Percentiles rank a stretch among this genome's conserved stretches.
Conservation (phyloP, 2,329 filamentous ascomycete genomes). For the Talaromyces sp. region DNA sequence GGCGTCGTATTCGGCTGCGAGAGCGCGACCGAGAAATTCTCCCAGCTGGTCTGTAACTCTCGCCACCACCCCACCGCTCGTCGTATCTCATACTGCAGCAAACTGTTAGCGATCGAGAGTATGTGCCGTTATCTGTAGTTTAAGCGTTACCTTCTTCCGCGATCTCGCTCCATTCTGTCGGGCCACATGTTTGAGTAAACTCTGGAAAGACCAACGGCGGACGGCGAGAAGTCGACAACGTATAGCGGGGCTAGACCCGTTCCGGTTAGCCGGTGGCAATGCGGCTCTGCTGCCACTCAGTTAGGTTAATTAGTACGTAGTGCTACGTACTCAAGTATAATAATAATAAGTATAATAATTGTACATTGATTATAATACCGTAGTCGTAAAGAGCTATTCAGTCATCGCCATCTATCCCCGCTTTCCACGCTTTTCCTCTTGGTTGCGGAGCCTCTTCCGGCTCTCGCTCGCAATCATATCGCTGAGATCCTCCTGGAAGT, state of each 20-base stretch:
- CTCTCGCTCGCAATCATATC: slow-evolving; percentile 96
- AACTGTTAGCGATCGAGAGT: not conserved
- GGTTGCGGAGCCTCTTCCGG: slow-evolving; percentile 82
- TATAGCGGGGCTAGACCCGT: not conserved
- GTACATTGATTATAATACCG: not conserved
- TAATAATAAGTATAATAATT: not conserved
- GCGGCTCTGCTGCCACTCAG: not conserved
- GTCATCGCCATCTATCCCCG: slow-evolving; percentile 20
- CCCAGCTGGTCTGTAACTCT: slow-evolving; percentile 39
- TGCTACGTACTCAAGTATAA: not conserved
- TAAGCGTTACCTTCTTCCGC: not conserved
- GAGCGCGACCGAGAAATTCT: slow-evolving; percentile 29
- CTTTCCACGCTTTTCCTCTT: slow-evolving; percentile 71
- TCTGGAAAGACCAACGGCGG: not conserved
- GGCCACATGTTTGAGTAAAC: not conserved
- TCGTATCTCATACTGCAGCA: slow-evolving; percentile 26
- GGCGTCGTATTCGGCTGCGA: slow-evolving; percentile 30
- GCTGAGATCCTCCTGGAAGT: slow-evolving; percentile 82
- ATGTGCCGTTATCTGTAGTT: not conserved
- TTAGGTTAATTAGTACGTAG: too few species aligned
- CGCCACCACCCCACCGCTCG: slow-evolving; percentile 35
- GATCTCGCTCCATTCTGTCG: not conserved
- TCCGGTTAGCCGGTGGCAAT: not conserved
- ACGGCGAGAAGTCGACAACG: not conserved
- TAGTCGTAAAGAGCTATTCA: not conserved